Conservation (phyloP, 352 stramenopile genomes). For the Phytophthora pluvialis region DNA sequence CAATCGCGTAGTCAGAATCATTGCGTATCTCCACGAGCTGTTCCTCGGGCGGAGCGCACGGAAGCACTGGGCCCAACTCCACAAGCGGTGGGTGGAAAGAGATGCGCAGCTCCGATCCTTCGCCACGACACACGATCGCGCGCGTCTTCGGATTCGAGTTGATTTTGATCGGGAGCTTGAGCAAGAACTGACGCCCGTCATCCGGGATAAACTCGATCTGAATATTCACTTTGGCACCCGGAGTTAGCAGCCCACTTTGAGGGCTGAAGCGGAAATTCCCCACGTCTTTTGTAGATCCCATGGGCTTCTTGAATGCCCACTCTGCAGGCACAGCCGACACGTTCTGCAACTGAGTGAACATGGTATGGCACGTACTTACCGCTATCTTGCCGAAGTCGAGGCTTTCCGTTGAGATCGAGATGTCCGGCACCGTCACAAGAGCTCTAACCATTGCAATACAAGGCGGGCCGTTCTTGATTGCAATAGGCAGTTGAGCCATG, state of each 20-base stretch:
- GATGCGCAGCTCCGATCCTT: slow-evolving; percentile 82
- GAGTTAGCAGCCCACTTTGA: slow-evolving; percentile 70
- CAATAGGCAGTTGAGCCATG: slow-evolving; percentile 84
- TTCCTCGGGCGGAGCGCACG: slow-evolving; percentile 56
- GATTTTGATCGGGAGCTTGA: slow-evolving; percentile 92
- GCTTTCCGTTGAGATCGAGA: slow-evolving; percentile 79
- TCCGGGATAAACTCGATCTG: slow-evolving; percentile 91
- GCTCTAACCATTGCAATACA: slow-evolving; percentile 88
- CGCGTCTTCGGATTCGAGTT: slow-evolving; percentile 78
- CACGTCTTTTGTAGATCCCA: slow-evolving; percentile 83
- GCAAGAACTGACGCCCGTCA: slow-evolving; percentile 72
- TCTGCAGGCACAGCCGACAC: slow-evolving; percentile 85
- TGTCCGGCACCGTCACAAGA: slow-evolving; percentile 91
- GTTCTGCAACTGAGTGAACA: slow-evolving; percentile 94
- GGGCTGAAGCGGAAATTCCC: slow-evolving; percentile 84
- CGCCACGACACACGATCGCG: slow-evolving; percentile 76
- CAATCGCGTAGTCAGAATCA: slow-evolving; percentile 87
- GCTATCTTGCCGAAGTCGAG: slow-evolving; percentile 93
- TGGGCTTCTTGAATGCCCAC: slow-evolving; percentile 92
- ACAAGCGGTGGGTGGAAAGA: slow-evolving; percentile 83
- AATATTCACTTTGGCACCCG: slow-evolving; percentile 85
- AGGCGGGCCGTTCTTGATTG: slow-evolving; percentile 91
- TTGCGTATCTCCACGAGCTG: slow-evolving; percentile 85
- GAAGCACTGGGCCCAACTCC: slow-evolving; percentile 89
- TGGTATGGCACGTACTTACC: slow-evolving; percentile 87